Base-by-base conservation (phyloP, 2,329 filamentous ascomycete species). In the Sphaerulina musiva region DNA sequence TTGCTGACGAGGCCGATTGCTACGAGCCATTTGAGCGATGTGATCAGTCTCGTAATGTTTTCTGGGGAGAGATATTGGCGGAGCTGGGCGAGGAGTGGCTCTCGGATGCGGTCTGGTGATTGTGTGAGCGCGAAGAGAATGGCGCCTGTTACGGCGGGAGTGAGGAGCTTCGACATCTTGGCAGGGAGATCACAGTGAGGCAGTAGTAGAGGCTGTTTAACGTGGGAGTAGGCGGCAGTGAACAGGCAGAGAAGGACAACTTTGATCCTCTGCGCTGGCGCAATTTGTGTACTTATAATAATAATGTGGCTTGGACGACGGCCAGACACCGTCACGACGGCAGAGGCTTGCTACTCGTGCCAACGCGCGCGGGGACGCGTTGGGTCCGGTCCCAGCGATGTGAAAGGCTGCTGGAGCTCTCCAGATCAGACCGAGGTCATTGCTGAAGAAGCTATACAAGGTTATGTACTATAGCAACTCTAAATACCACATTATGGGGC, bases 1-100 rank as follows among this genome's bases (percentile, higher is more conserved):
- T 59, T 57, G 8, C 54, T 48, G 17, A 64, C 53, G 2, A 73
- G 39, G 3, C 74, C 72, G 9, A 64, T 53, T 2, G 55, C 65
- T 31, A 68, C 62, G 20, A 68, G 57, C 62, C 61, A 66, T 55
- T 68, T 69, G 31, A 69, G 56, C 1, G 58, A 55, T 1, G 61
- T 63, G 48, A 65, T 59, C 12, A 60, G 48, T 20, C 61, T 60
- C 39, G 55, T 63, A 53, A 63, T 66, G 59, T 55, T 63, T 51
- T 53, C 57, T 46, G 56, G 59, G 56, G 61, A 70, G 46, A 61
- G 55, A 54, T 56, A 66, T 42, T 63, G 58, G 14, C 46, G 51
- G 44, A 69, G 62, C 46, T 62, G 54, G 26, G 61, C 62, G 34
- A 66, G 62, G 44, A 66, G 60, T 48, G 64, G 65, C 11, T 64